phyloP scores from a whole-genome alignment of 2,329 filamentous ascomycete genomes.

The Sordariomycetes sp. region DNA sequence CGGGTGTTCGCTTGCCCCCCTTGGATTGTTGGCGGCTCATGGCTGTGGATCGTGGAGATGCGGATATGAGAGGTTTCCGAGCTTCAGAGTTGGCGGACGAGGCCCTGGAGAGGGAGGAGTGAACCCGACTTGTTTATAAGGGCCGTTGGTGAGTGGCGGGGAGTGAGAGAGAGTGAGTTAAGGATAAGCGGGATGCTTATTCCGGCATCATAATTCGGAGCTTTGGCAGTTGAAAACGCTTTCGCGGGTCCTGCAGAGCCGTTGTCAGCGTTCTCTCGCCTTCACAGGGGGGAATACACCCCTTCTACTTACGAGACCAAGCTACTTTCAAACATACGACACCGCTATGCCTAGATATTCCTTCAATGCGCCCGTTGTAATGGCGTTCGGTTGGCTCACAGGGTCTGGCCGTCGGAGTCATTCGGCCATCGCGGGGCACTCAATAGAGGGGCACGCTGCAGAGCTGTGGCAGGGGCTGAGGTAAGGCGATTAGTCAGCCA shows the following conservation, averaged over 20 bases:
- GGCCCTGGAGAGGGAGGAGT: neutral
- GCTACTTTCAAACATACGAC: neutral
- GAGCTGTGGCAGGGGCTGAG: neutral
- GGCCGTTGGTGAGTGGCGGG: neutral
- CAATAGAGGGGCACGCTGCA: neutral
- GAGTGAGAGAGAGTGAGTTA: too few relatives aligned
- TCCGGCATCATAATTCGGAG: too few relatives aligned
- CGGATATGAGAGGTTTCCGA: neutral
- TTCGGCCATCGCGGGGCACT: neutral
- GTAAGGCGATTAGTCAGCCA: neutral
- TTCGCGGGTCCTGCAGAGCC: neutral
- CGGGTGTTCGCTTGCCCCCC: neutral
- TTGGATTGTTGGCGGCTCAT: constrained; percentile 1
- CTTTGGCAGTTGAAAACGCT: too few relatives aligned
- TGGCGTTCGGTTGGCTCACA: neutral
- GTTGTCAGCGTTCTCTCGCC: neutral
- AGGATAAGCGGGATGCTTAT: too few relatives aligned
- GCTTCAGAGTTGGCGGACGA: neutral
- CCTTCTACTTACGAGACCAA: neutral
- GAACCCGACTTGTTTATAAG: neutral
- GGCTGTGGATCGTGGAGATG: neutral
- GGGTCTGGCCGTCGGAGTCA: neutral
- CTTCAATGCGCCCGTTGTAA: neutral
- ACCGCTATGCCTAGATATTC: neutral
- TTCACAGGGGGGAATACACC: neutral